Conservation (phyloP, 2,329 filamentous ascomycete species). For the Elsinoe arachidis region DNA sequence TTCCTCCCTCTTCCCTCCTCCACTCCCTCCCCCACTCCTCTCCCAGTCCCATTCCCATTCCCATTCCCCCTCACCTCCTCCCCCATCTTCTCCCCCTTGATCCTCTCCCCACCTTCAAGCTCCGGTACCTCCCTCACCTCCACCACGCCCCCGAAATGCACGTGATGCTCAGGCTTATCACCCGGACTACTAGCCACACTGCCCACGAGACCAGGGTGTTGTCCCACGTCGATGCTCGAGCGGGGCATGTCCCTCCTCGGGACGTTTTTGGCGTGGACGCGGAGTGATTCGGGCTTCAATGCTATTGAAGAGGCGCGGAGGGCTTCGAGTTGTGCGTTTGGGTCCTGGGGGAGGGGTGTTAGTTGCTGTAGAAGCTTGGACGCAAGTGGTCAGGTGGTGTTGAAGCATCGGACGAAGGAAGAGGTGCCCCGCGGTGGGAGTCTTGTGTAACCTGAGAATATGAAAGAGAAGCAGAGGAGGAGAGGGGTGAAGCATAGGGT, state of each 20-base stretch:
- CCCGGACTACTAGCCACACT: background rate
- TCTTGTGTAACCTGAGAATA: background rate
- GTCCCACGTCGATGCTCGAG: background rate
- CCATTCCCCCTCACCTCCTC: background rate
- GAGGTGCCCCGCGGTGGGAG: background rate
- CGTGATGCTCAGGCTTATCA: constrained; percentile 8
- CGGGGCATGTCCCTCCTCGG: constrained; percentile 26
- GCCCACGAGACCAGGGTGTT: background rate
- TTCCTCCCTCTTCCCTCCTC: background rate
- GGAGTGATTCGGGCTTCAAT: constrained; percentile 24
- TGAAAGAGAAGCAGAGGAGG: background rate
- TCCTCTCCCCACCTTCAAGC: too few species aligned
- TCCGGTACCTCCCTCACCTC: background rate
- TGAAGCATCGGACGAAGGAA: background rate
- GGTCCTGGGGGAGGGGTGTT: constrained; percentile 32
- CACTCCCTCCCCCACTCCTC: background rate
- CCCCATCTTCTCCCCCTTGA: background rate
- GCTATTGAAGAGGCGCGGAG: constrained; percentile 38
- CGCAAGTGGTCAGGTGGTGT: background rate
- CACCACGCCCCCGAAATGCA: background rate
- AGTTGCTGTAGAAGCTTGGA: background rate
- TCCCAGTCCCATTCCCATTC: background rate
- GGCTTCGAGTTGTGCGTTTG: constrained; percentile 37
- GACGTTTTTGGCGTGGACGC: constrained; percentile 21
- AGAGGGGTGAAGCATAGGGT: background rate